phyloP scores from a whole-genome alignment of 768 basidiomycete species.

The Phylloporus sp. region DNA sequence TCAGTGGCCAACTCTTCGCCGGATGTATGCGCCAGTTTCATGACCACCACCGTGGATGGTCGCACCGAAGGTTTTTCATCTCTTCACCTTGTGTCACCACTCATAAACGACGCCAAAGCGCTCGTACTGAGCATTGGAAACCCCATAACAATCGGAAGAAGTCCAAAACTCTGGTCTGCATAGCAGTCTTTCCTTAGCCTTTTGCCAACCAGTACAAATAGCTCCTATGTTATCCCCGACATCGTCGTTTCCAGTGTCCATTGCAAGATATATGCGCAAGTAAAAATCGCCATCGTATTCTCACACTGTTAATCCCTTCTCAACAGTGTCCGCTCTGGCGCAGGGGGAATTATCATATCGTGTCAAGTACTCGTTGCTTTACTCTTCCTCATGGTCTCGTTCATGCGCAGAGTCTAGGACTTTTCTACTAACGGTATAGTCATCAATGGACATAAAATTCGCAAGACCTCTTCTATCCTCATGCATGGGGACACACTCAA shows the following conservation, averaged over 20 bases:
- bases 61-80: slow-evolving; percentile 55
- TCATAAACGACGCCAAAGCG: slow-evolving; percentile 35
- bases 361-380: slow-evolving; percentile 52
- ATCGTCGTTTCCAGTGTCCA: slow-evolving; percentile 64
- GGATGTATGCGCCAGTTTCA: slow-evolving; percentile 69
- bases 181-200: background rate
- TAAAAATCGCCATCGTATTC: slow-evolving; percentile 1
- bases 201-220: slow-evolving; percentile 11
- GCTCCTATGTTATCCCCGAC: slow-evolving; percentile 63
- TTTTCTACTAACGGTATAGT: slow-evolving; percentile 71
- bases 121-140: slow-evolving; percentile 57
- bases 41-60: slow-evolving; percentile 55
- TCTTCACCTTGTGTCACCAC: background rate
- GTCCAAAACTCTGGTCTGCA: slow-evolving; percentile 59
- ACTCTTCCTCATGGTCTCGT: background rate
- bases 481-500: slow-evolving; percentile 73
- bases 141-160: slow-evolving; percentile 68
- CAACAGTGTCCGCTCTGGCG: slow-evolving; percentile 61
- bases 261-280: slow-evolving; percentile 79
- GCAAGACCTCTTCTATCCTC: slow-evolving; percentile 63
- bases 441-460: slow-evolving; percentile 66
- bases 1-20: slow-evolving; percentile 7
- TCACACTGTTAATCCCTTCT: background rate
- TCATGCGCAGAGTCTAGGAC: slow-evolving; percentile 44
- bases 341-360: slow-evolving; percentile 71